Conservation (phyloP, 805 yeast species). For the Starmera dryadoides region DNA sequence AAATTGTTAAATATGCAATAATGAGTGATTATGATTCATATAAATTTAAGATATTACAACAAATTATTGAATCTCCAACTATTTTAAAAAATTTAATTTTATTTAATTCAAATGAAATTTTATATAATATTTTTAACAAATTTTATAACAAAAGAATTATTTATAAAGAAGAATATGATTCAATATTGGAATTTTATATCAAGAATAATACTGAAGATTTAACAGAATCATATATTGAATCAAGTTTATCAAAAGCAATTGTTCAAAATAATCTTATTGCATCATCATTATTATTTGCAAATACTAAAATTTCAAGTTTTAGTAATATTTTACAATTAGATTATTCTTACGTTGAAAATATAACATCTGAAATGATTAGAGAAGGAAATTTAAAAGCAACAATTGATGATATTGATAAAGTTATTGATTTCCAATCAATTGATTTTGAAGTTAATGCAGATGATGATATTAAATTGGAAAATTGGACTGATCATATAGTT, state of each 20-base stretch:
- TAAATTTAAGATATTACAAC: conserved; percentile 6
- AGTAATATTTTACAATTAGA: conserved; percentile 7
- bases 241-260: conserved; percentile 4
- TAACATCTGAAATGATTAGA: conserved; percentile 13
- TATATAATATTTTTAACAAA: conserved; percentile 8
- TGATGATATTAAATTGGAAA: conserved; percentile 1
- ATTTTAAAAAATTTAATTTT: conserved; percentile 1
- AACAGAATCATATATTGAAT: conserved; percentile 1
- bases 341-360: conserved; percentile 2
- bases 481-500: conserved; percentile 19
- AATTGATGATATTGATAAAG: conserved; percentile 16
- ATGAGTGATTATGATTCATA: conserved; percentile 8
- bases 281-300: conserved; percentile 7
- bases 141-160: conserved; percentile 8
- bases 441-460: not conserved
- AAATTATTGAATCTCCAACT: conserved; percentile 4
- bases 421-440: conserved; percentile 8
- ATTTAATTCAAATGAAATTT: conserved; percentile 4
- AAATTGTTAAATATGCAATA: conserved; percentile 8
- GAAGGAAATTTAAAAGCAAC: conserved; percentile 9
- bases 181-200: conserved; percentile 1
- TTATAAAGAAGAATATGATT: conserved; percentile 8
- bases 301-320: conserved; percentile 9
- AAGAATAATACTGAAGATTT: conserved; percentile 2
- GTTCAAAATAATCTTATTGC: conserved; percentile 15